These are phyloP conservation scores for Oryza rufipogon DNA, from an alignment of 176 grass and related monocot genomes.

Conservation along the genomic window DNA sequence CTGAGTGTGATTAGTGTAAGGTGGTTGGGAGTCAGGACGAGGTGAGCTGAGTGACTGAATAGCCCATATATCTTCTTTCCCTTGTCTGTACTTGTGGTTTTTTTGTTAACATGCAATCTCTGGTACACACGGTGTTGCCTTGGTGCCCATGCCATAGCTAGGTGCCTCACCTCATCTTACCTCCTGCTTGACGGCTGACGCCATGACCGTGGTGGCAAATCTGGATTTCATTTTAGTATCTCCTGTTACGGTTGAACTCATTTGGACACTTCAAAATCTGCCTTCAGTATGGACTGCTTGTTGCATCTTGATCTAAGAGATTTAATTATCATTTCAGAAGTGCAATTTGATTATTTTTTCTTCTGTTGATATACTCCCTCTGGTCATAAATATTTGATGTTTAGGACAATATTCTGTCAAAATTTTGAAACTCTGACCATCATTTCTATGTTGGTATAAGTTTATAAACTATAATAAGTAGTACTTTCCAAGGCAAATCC, in stretches of 20 bases:
- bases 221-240: not conserved
- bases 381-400: too few species aligned
- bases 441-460: too few species aligned
- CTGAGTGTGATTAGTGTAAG: too few species aligned
- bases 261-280: conserved; percentile 9
- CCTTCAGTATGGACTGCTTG: not conserved
- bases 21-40: too few species aligned
- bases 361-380: not conserved
- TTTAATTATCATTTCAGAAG: not conserved
- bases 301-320: not conserved
- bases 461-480: too few species aligned
- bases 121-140: not conserved
- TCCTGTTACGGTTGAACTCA: not conserved
- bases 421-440: too few species aligned
- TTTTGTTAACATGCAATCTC: not conserved
- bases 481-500: too few species aligned
- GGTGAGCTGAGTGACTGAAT: too few species aligned
- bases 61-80: too few species aligned
- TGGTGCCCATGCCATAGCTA: not conserved
- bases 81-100: too few species aligned
- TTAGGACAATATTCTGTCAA: too few species aligned
- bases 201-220: not conserved
- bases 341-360: conserved; percentile 1
- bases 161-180: not conserved
- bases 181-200: not conserved